Base-by-base conservation (phyloP, 305 asterid genomes). In the Fraxinus sp. region DNA sequence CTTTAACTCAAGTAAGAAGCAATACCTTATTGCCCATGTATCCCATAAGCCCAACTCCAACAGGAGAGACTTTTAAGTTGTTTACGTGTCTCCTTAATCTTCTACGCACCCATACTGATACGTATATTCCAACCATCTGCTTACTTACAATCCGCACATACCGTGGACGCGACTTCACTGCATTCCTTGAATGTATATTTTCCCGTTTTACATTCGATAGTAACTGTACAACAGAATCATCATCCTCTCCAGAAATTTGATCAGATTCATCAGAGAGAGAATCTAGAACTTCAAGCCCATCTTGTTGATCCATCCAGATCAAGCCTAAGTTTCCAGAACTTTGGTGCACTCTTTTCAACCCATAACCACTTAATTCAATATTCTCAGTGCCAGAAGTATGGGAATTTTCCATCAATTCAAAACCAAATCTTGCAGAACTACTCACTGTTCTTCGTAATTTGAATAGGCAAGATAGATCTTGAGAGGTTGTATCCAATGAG, bases 71-170 rank as follows among this genome's bases (percentile, higher is more conserved):
- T 91, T 88, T 89, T 87, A 96, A 84, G 89, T 93, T 87, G 90
- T 93, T 92, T 80, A 93, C 82, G 84, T 92, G 96, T 49, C 97
- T 87, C 87, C 97, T 87, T 86, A 96, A 86, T 82, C 90, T 90
- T 83, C 92, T 88, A 6, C 91, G 90, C 1, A 93, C 97, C 99
- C 99, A 96, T 37, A 96, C 86, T 0, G 98, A 96, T 36, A 96
- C 90, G 81, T 94, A 94, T 87, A 96, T 96, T 24, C 99, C 99
- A 26, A 96, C 98, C 99, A 96, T 96, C 87, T 96, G 99, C 89
- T 94, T 96, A 77, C 99, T 93, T 85, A 96, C 96, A 43, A 96
- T 91, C 77, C 99, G 86, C 46, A 91, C 93, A 62, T 94, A 96
- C 78, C 49, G 88, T 6, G 89, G 92, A 20, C 73, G 88, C 6